These are phyloP conservation scores for Pseudovirgaria hyperparasitica DNA, from an alignment of 2,329 filamentous ascomycete genomes.

Conservation along the genomic window DNA sequence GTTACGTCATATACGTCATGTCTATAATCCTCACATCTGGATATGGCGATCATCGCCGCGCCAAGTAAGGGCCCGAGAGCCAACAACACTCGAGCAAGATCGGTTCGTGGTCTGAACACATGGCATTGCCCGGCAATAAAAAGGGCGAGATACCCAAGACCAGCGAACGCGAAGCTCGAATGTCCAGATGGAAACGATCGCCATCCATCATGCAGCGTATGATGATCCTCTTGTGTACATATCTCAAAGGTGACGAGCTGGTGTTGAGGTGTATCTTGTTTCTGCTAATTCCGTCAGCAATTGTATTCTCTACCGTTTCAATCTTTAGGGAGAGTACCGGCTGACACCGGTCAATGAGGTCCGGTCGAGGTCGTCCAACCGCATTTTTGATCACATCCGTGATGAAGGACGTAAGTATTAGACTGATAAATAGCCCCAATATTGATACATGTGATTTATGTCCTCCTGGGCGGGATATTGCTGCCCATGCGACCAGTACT, in stretches of 20 bases:
- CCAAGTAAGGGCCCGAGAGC: conserved; percentile 43
- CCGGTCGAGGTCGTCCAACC: conserved; percentile 71
- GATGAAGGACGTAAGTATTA: conserved; percentile 67
- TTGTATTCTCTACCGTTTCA: background rate
- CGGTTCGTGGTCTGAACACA: conserved; percentile 44
- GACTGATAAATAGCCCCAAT: conserved; percentile 61
- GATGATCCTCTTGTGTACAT: conserved; percentile 58
- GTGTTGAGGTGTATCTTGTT: conserved; percentile 40
- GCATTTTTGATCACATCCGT: conserved; percentile 84
- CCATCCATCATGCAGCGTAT: conserved; percentile 70
- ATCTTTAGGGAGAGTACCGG: conserved; percentile 33
- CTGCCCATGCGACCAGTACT: conserved; percentile 53
- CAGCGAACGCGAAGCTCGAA: conserved; percentile 65
- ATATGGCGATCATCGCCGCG: conserved; percentile 47
- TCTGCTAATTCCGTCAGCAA: background rate
- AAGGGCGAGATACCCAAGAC: conserved; percentile 60
- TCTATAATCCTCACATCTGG: conserved; percentile 49
- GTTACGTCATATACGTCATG: conserved; percentile 53
- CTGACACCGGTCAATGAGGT: conserved; percentile 78
- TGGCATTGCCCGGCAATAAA: conserved; percentile 56
- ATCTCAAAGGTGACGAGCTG: conserved; percentile 49
- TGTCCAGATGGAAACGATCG: conserved; percentile 74
- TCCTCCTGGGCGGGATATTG: conserved; percentile 45
- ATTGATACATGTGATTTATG: conserved; percentile 81
- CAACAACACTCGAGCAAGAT: conserved; percentile 42